These are phyloP conservation scores for Trichoderma gracile DNA, from an alignment of 2,329 filamentous ascomycete genomes.

Conservation along the genomic window DNA sequence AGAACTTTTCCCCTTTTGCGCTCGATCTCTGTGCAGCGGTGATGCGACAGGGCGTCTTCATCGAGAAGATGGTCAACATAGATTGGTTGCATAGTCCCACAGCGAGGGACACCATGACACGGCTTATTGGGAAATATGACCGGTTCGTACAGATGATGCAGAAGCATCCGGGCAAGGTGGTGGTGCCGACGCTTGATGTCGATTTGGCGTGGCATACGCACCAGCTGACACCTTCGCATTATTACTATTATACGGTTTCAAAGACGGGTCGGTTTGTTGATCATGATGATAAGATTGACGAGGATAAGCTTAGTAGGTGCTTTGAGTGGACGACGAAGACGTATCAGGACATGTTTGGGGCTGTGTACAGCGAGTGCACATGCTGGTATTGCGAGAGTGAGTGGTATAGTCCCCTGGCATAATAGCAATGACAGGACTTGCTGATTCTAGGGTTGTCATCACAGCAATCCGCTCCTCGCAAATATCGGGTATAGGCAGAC, in stretches of 20 bases:
- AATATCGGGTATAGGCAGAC: slow-evolving; percentile 32
- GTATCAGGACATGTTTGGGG: slow-evolving; percentile 65
- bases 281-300: slow-evolving; percentile 82
- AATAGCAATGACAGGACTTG: slow-evolving; percentile 38
- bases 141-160: slow-evolving; percentile 65
- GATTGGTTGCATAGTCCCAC: slow-evolving; percentile 77
- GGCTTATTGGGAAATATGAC: slow-evolving; percentile 64
- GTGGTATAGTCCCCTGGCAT: slow-evolving; percentile 44
- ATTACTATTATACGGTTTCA: slow-evolving; percentile 58
- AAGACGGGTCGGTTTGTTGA: slow-evolving; percentile 63
- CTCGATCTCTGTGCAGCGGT: slow-evolving; percentile 67
- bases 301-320: slow-evolving; percentile 59
- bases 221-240: slow-evolving; percentile 65
- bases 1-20: slow-evolving; percentile 64
- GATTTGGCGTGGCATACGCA: slow-evolving; percentile 82
- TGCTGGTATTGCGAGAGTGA: slow-evolving; percentile 80
- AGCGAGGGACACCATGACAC: slow-evolving; percentile 61
- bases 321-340: slow-evolving; percentile 73
- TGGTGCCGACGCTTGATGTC: slow-evolving; percentile 72
- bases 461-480: slow-evolving; percentile 24
- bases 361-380: slow-evolving; percentile 74
- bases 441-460: background rate
- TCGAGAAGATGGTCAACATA: slow-evolving; percentile 72
- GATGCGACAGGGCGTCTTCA: slow-evolving; percentile 64
- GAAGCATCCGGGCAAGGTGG: slow-evolving; percentile 46